Base-by-base conservation (phyloP, 75 land plant genomes). In the Pinus taeda region DNA sequence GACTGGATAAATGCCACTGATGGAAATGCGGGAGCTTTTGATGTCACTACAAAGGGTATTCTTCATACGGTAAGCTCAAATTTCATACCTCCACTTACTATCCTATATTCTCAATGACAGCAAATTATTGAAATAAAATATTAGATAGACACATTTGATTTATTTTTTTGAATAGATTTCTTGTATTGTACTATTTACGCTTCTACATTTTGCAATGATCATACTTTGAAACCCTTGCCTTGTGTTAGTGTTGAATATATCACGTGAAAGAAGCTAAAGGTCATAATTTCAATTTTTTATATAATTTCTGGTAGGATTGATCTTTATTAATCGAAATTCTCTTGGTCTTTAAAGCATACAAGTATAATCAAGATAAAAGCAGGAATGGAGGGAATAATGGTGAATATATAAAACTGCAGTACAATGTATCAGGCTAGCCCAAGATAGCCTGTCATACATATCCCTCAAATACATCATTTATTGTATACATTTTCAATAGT, bases 1-100 rank as follows among this genome's bases (percentile, higher is more conserved):
- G 95, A 95, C 67, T 95, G 98, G 98, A 90, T 95, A 49, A 92
- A 95, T 91, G 98, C 85, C 59, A 83, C 95, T 15, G 86, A 76
- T 81, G 93, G 93, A 74, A 69, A 75, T 57, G 84, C 98, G 49
- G 89, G 93, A 67, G 98, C 95, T 37, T 95, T 95, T 90, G 98
- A 95, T 85, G 93, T 95, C 78, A 95, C 95, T 20, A 95, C 98
- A 0, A 95, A 95, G 87, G 98, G 91, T 24, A 84, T 95, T 70
- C 91, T 95, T 80, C 96, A 95, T 80, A 61, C 83, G 29, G 90
- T 91, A 79, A 83, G 84, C 58, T 74, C 15, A 77, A 18, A 56
- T 26, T 26, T 74, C 30, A 49, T 14, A 14, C 4, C 57, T 73
- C 33, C 39, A 18, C 39, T 33, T 36, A 9, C 69, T 36, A 69